Percentiles rank a stretch among this genome's conserved stretches.
phyloP scores from a whole-genome alignment of 2,329 filamentous ascomycete genomes.

The Chaetoscypha palmicola region DNA sequence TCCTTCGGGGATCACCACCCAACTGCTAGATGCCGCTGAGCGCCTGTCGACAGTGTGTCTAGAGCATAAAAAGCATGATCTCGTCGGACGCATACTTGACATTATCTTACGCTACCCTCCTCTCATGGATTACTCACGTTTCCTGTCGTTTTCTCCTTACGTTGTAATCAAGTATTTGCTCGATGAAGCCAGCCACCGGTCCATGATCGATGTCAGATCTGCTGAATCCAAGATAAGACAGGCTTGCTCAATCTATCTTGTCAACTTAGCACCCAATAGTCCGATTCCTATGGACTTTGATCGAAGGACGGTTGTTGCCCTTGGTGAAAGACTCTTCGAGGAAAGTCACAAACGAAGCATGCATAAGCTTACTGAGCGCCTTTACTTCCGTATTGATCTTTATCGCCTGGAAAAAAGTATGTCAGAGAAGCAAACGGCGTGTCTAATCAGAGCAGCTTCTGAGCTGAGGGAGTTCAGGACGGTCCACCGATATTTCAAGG shows the following conservation, averaged over 20 bases:
- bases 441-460: slow-evolving; percentile 22
- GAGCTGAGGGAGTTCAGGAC: slow-evolving; percentile 15
- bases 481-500: slow-evolving; percentile 16
- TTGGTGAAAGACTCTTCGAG: slow-evolving; percentile 21
- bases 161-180: slow-evolving; percentile 16
- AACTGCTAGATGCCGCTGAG: slow-evolving; percentile 16
- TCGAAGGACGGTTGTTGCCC: not conserved
- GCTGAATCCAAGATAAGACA: slow-evolving; percentile 15
- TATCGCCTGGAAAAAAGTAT: not conserved
- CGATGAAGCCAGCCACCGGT: not conserved
- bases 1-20: slow-evolving; percentile 7
- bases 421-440: slow-evolving; percentile 3
- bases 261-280: slow-evolving; percentile 19
- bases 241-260: slow-evolving; percentile 24
- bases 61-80: slow-evolving; percentile 7
- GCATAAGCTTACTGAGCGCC: slow-evolving; percentile 16
- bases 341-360: slow-evolving; percentile 16
- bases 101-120: slow-evolving; percentile 13
- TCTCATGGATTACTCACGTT: slow-evolving; percentile 17
- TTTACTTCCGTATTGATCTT: slow-evolving; percentile 13
- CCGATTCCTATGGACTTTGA: slow-evolving; percentile 3
- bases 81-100: slow-evolving; percentile 19
- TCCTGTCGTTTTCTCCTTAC: slow-evolving; percentile 17
- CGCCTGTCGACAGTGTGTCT: slow-evolving; percentile 16
- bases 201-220: not conserved